Base-by-base conservation (phyloP, 371 early-diverging fungal genomes). In the Quaeritorhiza haematococci region DNA sequence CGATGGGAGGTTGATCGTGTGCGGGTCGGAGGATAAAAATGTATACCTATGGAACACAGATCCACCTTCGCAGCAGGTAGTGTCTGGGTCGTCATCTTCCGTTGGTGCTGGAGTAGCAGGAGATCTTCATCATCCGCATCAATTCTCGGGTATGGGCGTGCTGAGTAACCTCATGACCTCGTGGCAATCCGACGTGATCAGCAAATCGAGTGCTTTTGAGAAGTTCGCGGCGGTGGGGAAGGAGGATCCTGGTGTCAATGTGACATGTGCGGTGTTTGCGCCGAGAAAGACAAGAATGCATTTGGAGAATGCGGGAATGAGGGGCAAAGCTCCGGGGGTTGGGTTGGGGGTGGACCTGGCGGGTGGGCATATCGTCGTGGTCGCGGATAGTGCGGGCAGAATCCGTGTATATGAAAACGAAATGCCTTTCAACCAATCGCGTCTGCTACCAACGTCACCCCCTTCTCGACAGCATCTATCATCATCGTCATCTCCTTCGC, bases 21-120 rank as follows among this genome's bases (percentile, higher is more conserved):
- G 83, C 56, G 92, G 91, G 5, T 89, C 90, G 6, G 93, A 94
- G 60, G 87, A 91, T 63, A 65, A 78, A 24, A 69, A 79, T 29
- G 77, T 89, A 1, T 88, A 85, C 68, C 61, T 94, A 3, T 92
- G 91, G 89, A 73, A 79, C 38, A 74, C 85, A 13, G 76, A 80
- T 13, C 69, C 69, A 17, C 58, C 58, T 15, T 15, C 0, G 23
- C 47, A 3, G 43, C 19, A 15, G 42, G 30, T 7, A n/a, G 47
- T 1, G 32, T 23, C 19, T 10, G 23, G 52, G 19, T 28, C 24
- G 50, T 38, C 32, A 28, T 49, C n/a, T n/a, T 10, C 17, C 47
- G 10, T 46, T 28, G 52, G 1, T 13, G 17, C 29, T 17, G 21
- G 15, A 2, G 41, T 26, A 23, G 41, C 49, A 10, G 33, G 50